Evolutionary conservation across 2,329 filamentous ascomycete genomes (phyloP), one percentile per base, ranked within the genome.

Genomic region (Trichoderma pleuroti): DNA sequence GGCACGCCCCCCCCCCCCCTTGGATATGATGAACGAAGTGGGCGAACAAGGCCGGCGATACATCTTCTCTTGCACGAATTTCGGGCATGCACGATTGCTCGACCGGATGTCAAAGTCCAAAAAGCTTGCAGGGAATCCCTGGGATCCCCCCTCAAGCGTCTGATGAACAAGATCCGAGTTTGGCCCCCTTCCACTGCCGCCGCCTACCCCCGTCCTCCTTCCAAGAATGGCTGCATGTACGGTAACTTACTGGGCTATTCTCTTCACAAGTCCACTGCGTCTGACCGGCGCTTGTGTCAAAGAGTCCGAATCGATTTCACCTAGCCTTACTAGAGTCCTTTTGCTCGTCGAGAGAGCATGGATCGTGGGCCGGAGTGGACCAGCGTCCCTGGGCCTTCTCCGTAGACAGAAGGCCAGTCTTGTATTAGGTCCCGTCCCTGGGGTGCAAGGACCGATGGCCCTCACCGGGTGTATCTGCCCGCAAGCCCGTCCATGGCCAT

Each of bases 141-240:
- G 70, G 70, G 68, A 72, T 63, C 57, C 46, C 66, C 62, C 49
- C 32, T 49, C 34, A 61, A 65, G 70, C 70, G 70, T 69, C 70
- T 62, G 64, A 71, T 59, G 64, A 69, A 71, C 65, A 65, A 71
- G 70, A 71, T 71, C 70, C 70, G 70, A 70, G 56, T 70, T 65
- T 49, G 34, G 64, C 70, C 56, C 70, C 66, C 66, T 61, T 61
- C 54, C 64, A 59, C 46, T 67, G 59, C 70, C 63, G 57, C 59
- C 59, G 28, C 60, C 21, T 66, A 59, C 59, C 63, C 70, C 70
- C 46, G 57, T 68, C 36, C 83, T 84, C 83, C 84, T 85, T 84
- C 83, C 83, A 80, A 83, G 81, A 83, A 80, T 77, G 83, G 83
- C 80, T 80, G 80, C 81, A 80, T 82, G 79, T 81, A 80, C 80